phyloP scores from a whole-genome alignment of 345 rosid genomes.

The Toxicodendron radicans region DNA sequence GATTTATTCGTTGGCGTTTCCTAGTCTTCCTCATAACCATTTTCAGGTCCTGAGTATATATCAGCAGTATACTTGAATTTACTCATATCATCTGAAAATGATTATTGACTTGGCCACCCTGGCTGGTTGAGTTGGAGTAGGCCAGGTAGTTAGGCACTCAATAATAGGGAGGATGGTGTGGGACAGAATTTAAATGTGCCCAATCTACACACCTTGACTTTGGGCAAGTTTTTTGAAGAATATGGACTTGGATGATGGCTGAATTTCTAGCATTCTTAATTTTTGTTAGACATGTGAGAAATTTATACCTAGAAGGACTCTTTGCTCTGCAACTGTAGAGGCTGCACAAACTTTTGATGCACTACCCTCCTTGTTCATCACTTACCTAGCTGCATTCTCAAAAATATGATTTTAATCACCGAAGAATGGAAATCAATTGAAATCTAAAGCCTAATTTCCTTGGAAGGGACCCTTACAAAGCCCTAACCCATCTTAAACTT shows the following conservation, averaged over 20 bases:
- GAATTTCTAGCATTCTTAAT: not conserved
- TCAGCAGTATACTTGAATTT: not conserved
- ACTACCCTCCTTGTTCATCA: not conserved
- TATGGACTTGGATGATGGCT: not conserved
- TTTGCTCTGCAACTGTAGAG: not conserved
- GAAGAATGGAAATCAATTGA: not conserved
- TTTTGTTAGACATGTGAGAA: not conserved
- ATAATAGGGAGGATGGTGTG: conserved; percentile 10
- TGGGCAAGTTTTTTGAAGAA: not conserved
- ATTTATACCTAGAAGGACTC: not conserved
- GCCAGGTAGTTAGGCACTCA: not conserved
- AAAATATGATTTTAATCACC: not conserved
- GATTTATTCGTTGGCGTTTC: conserved; percentile 5
- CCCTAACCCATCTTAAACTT: not conserved
- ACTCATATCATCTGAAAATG: not conserved
- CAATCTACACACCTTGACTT: not conserved
- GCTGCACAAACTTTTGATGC: not conserved
- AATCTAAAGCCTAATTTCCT: not conserved
- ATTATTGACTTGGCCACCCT: not conserved
- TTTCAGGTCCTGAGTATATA: not conserved
- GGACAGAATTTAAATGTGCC: not conserved
- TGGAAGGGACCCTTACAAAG: not conserved
- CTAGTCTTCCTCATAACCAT: not conserved
- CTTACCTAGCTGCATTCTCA: not conserved
- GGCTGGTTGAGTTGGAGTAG: not conserved